Evolutionary conservation across 139 green algal genomes (phyloP), one percentile per base, ranked within the genome.

Genomic region (Coccomyxa sp.): DNA sequence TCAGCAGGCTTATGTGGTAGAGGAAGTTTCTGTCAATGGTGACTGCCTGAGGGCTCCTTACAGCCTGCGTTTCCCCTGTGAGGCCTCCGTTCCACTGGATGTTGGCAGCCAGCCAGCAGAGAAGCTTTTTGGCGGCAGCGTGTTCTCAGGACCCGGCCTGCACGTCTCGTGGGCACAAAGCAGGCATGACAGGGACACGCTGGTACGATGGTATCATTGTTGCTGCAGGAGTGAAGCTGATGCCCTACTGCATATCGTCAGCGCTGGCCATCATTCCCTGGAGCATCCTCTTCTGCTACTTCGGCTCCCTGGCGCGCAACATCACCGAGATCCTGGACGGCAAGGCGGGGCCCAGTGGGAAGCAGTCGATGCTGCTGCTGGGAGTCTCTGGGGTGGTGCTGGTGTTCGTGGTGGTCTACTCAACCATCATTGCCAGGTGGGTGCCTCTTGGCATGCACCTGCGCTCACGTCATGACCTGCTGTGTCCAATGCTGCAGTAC

Each of bases 261-360:
- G 77, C 70, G 27, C 12, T 85, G 24, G 83, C 88, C 16, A 88
- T 90, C 39, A 73, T 94, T 9, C 90, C 90, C 0, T 94, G 87
- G 86, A 89, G 78, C 16, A 50, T 84, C 1, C 78, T 86, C 6
- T 94, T 93, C 79, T 88, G 92, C 0, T 96, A 96, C 79, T 84
- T 95, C 54, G 92, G 92, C 55, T 89, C 78, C 35, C 74, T 93
- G 68, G 87, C 90, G 1, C 81, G 81, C 74, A 85, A 84, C 68
- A 68, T 94, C 44, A 79, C 90, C 2, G 83, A 88, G 76, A 78
- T 91, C 22, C 79, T 91, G 36, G 81, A 83, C 16, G 85, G 86
- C 68, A 44, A 77, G 0, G 37, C 80, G 22, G 80, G 73, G 14
- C 68, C 82, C 18, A 77, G 78, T 72, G 77, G 73, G 29, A 70